These are phyloP conservation scores for Omphalotus guepiniiformis DNA, from an alignment of 768 basidiomycete genomes.

Conservation along the genomic window DNA sequence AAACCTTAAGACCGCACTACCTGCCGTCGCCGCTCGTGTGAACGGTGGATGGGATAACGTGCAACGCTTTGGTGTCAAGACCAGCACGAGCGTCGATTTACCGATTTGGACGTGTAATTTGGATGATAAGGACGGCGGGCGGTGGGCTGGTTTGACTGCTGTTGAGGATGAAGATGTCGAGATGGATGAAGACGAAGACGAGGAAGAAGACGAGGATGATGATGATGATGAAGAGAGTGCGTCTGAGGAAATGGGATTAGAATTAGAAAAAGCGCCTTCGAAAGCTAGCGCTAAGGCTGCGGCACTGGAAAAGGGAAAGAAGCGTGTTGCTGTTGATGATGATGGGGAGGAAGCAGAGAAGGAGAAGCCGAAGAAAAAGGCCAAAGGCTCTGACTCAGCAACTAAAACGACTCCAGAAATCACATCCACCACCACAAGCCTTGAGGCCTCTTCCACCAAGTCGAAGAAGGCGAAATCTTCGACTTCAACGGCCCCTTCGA, in stretches of 20 bases:
- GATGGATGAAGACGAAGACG: conserved; percentile 23
- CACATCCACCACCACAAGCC: conserved; percentile 3
- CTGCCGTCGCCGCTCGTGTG: conserved; percentile 65
- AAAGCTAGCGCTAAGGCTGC: conserved; percentile 8
- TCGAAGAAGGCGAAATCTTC: background rate
- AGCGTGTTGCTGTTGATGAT: conserved; percentile 32
- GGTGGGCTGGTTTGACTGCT: conserved; percentile 52
- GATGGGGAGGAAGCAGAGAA: conserved; percentile 31
- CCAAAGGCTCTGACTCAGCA: conserved; percentile 24
- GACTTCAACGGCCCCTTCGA: background rate
- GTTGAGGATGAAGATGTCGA: conserved; percentile 23
- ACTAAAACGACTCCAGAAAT: too few species aligned
- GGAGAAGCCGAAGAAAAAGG: conserved; percentile 44
- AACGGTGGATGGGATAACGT: conserved; percentile 88
- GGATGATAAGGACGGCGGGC: conserved; percentile 50
- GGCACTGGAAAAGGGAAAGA: conserved; percentile 32
- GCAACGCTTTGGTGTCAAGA: conserved; percentile 87
- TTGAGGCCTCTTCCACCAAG: background rate
- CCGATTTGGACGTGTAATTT: conserved; percentile 87
- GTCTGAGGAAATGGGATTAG: too few species aligned
- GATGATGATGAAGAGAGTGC: conserved; percentile 14
- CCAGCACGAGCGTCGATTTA: conserved; percentile 74
- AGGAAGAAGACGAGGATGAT: conserved; percentile 17
- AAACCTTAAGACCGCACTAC: conserved; percentile 77
- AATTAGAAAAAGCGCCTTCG: too few species aligned